Base-by-base conservation (phyloP, 345 rosid species). In the Camelina hispida region DNA sequence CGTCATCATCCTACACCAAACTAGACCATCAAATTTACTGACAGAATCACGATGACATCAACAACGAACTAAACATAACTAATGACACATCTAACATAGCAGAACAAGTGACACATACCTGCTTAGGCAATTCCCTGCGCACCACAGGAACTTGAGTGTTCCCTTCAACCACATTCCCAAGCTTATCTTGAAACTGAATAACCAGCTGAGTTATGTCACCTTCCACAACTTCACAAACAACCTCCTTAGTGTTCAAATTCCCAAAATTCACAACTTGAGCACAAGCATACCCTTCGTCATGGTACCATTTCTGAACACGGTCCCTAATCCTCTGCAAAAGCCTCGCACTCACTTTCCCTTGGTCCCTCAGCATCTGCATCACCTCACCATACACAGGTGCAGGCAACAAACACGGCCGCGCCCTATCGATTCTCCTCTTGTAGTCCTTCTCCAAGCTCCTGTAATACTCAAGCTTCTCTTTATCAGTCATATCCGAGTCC, bases 141-240 rank as follows among this genome's bases (percentile, higher is more conserved):
- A 94, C 85, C 52, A 91, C 90, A 79, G 95, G 81, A 67, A 83
- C 74, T 71, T 88, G 87, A 7, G 97, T 94, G 66, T 94, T 90
- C 35, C 98, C 98, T 81, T 94, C 98, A 61, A 91, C 92, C 4
- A 90, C 88, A 87, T 91, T 91, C 18, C 97, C 98, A 63, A 94
- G 88, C 87, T 94, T 94, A 81, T 94, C 98, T 74, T 84, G 95
- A 80, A 85, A 94, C 83, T 91, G 97, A 30, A 94, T 82, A 30
- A 80, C 79, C 51, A 91, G 61, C 87, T 90, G 96, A 9, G 98
- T 91, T 16, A 94, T 81, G 73, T 94, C 98, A 57, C 98, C 97
- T 89, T 94, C 98, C 70, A 91, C 96, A 67, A 92, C 96, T 85
- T 95, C 98, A 82, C 99, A 96, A 47, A 96, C 99, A 52, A 96